A percentile compares a stretch with the other conserved stretches of the same genome.
These are phyloP conservation scores for Lasiosphaeriaceae sp. DNA, from an alignment of 495 filamentous ascomycete genomes.

Conservation along the genomic window DNA sequence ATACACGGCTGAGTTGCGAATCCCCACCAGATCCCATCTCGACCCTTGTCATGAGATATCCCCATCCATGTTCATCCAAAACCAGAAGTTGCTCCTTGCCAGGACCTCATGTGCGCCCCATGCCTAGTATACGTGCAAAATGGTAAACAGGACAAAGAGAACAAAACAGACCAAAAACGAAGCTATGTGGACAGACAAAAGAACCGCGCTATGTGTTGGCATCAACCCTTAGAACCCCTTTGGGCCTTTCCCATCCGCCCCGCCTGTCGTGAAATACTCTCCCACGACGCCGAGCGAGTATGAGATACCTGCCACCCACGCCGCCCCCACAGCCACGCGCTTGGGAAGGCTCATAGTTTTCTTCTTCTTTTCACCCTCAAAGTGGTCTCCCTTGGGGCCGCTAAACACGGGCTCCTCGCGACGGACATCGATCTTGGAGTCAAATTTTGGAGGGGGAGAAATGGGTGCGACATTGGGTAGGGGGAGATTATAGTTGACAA, in stretches of 20 bases:
- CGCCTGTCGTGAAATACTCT: conserved; percentile 63
- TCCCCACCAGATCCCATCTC: too few relatives aligned
- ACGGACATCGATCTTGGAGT: conserved; percentile 47
- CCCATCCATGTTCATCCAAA: background rate
- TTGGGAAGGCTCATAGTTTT: conserved; percentile 40
- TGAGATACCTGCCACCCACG: conserved; percentile 56
- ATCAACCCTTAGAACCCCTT: background rate
- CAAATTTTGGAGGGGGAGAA: conserved; percentile 14
- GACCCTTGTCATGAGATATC: background rate
- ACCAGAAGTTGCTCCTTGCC: background rate
- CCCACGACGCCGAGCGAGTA: conserved; percentile 67
- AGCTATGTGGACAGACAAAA: too few relatives aligned
- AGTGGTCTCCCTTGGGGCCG: background rate
- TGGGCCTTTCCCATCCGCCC: conserved; percentile 48
- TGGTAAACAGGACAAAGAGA: background rate
- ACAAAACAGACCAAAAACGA: background rate
- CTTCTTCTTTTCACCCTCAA: conserved; percentile 12
- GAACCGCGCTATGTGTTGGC: too few relatives aligned
- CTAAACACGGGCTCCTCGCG: conserved; percentile 58
- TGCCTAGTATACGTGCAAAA: too few relatives aligned
- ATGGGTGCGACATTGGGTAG: conserved; percentile 1
- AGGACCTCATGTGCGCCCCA: too few relatives aligned
- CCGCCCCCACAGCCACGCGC: conserved; percentile 53
- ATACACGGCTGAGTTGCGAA: too few relatives aligned
- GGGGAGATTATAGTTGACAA: conserved; percentile 52